Evolutionary conservation across 2,329 filamentous ascomycete species (phyloP).

Genomic region (Cladosporium sp.): DNA sequence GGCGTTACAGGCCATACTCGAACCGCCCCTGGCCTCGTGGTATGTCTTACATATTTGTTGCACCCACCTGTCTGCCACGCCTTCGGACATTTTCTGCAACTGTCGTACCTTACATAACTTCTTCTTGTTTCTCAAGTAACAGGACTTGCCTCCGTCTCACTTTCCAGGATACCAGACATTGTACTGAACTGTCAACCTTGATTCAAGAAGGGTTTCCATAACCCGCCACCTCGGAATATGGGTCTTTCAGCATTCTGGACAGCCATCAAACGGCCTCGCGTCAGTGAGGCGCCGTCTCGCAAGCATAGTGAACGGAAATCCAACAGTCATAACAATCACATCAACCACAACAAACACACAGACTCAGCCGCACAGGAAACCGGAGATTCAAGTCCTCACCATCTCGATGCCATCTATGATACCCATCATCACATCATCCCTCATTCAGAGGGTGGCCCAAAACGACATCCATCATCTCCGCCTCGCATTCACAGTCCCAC

Average conservation of each 20-base stretch:
- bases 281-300: slow-evolving; percentile 7
- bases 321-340: background rate
- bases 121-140: background rate
- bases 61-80: background rate
- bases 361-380: background rate
- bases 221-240: background rate
- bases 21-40: background rate
- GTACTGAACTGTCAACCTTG: background rate
- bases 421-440: slow-evolving; percentile 7
- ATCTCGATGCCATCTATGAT: slow-evolving; percentile 8
- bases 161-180: background rate
- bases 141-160: background rate
- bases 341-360: too few species aligned
- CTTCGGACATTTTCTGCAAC: background rate
- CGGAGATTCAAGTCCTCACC: background rate
- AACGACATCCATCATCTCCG: slow-evolving; percentile 2
- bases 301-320: slow-evolving; percentile 1
- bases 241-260: slow-evolving; percentile 12
- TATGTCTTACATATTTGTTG: background rate
- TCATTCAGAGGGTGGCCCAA: background rate
- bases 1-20: background rate
- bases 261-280: slow-evolving; percentile 5
- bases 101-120: background rate
- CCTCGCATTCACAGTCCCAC: slow-evolving; percentile 9
- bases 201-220: background rate